Conservation (phyloP, 2,329 filamentous ascomycete species). For the Arthrobotrys pseudoclavata region DNA sequence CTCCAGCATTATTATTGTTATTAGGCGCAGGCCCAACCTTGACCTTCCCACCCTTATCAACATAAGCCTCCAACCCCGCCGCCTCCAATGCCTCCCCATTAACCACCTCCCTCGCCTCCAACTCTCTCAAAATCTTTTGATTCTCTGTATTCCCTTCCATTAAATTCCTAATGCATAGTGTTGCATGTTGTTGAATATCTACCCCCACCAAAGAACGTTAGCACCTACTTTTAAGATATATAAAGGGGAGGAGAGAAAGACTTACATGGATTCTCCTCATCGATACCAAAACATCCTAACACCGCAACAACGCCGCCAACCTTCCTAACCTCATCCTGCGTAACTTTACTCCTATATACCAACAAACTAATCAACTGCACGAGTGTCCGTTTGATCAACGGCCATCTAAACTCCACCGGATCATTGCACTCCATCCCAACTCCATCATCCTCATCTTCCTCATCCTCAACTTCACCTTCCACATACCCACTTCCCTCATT, state of each 20-base stretch:
- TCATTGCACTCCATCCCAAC: slow-evolving; percentile 63
- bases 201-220: background rate
- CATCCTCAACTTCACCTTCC: slow-evolving; percentile 27
- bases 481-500: background rate
- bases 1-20: background rate
- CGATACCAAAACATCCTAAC: slow-evolving; percentile 63
- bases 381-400: slow-evolving; percentile 63
- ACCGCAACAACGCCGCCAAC: slow-evolving; percentile 61
- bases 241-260: slow-evolving; percentile 13
- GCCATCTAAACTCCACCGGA: slow-evolving; percentile 64
- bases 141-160: slow-evolving; percentile 63
- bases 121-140: slow-evolving; percentile 62
- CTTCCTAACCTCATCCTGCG: slow-evolving; percentile 62
- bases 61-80: slow-evolving; percentile 63
- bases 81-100: slow-evolving; percentile 63
- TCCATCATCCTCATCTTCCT: slow-evolving; percentile 60
- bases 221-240: background rate
- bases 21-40: slow-evolving; percentile 51
- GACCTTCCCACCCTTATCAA: slow-evolving; percentile 64
- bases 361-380: slow-evolving; percentile 62
- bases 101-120: slow-evolving; percentile 63
- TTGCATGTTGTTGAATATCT: slow-evolving; percentile 64
- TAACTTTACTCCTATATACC: slow-evolving; percentile 61
- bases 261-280: slow-evolving; percentile 64
- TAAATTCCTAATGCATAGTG: slow-evolving; percentile 62